Conservation (phyloP, 371 early-diverging fungal species). For the Mortierella sp. region DNA sequence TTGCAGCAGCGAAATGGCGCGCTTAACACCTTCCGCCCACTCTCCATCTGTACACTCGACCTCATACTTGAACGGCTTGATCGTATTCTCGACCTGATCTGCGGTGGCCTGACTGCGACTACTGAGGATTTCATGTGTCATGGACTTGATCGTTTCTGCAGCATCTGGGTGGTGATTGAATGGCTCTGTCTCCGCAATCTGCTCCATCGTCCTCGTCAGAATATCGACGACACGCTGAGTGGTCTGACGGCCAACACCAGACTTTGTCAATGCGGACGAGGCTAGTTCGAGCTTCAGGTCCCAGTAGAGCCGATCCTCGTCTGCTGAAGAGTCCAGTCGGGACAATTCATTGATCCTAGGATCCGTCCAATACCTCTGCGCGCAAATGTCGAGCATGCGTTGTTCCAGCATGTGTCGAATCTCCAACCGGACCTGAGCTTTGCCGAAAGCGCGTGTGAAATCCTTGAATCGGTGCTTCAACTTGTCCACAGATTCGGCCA, state of each 20-base stretch:
- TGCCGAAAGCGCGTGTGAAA: constrained; percentile 89
- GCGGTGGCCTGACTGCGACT: constrained; percentile 86
- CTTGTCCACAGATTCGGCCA: constrained; percentile 92
- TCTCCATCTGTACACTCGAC: constrained; percentile 92
- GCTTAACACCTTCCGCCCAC: constrained; percentile 90
- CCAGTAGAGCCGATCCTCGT: constrained; percentile 76
- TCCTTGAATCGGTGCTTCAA: constrained; percentile 93
- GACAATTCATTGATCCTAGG: constrained; percentile 74
- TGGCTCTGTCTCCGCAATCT: constrained; percentile 82
- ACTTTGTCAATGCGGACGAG: constrained; percentile 89
- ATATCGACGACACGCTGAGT: constrained; percentile 93
- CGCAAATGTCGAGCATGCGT: constrained; percentile 89
- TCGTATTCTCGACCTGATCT: constrained; percentile 98
- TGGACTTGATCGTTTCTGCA: constrained; percentile 80
- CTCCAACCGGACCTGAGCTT: constrained; percentile 89
- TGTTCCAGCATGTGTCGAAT: constrained; percentile 91
- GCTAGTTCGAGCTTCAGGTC: constrained; percentile 83
- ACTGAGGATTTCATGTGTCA: constrained; percentile 85
- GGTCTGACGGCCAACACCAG: constrained; percentile 91
- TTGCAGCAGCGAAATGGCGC: constrained; percentile 80
- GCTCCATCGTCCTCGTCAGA: constrained; percentile 83
- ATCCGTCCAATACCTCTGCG: constrained; percentile 93
- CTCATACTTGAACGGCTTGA: constrained; percentile 98
- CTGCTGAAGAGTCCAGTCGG: constrained; percentile 61
- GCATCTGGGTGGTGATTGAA: constrained; percentile 89